Evolutionary conservation across 495 filamentous ascomycete species (phyloP).

Genomic region (Apodospora peruviana): DNA sequence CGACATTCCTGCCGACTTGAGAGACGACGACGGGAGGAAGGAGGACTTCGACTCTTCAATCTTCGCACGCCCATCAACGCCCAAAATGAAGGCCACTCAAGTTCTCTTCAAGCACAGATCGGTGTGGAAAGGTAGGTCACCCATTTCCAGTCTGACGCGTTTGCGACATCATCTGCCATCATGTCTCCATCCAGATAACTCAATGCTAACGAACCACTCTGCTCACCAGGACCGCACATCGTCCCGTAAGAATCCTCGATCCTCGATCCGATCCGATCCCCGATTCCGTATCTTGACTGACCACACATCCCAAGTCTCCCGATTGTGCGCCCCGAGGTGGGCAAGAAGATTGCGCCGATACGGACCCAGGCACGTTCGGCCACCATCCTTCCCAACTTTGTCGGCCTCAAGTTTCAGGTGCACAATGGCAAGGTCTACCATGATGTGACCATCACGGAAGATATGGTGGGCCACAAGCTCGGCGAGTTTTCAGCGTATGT

Average conservation of each 20-base stretch:
- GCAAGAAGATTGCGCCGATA: slow-evolving; percentile 64
- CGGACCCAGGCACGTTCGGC: slow-evolving; percentile 83
- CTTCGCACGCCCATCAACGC: too few relatives aligned
- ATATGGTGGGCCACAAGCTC: slow-evolving; percentile 98
- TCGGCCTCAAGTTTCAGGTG: slow-evolving; percentile 86
- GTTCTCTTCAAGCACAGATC: slow-evolving; percentile 45
- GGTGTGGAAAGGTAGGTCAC: slow-evolving; percentile 50
- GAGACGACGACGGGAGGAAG: too few relatives aligned
- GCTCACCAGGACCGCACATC: slow-evolving; percentile 56
- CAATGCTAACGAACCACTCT: slow-evolving; percentile 8
- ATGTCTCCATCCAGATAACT: background rate
- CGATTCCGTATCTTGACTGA: background rate
- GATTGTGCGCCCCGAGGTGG: slow-evolving; percentile 55
- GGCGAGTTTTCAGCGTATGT: slow-evolving; percentile 91
- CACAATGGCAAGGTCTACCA: slow-evolving; percentile 93
- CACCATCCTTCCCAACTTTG: slow-evolving; percentile 94
- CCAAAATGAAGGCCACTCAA: slow-evolving; percentile 50
- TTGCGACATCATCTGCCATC: slow-evolving; percentile 1
- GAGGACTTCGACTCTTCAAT: too few relatives aligned
- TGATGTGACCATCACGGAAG: slow-evolving; percentile 84
- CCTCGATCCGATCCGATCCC: background rate
- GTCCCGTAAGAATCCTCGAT: slow-evolving; percentile 53
- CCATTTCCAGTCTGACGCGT: background rate
- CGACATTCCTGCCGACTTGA: too few relatives aligned
- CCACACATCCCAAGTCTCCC: slow-evolving; percentile 46